Percentiles rank a stretch among this genome's conserved stretches.
These are phyloP conservation scores for Lichtheimia ornata DNA, from an alignment of 371 early-diverging fungal genomes.

Conservation along the genomic window DNA sequence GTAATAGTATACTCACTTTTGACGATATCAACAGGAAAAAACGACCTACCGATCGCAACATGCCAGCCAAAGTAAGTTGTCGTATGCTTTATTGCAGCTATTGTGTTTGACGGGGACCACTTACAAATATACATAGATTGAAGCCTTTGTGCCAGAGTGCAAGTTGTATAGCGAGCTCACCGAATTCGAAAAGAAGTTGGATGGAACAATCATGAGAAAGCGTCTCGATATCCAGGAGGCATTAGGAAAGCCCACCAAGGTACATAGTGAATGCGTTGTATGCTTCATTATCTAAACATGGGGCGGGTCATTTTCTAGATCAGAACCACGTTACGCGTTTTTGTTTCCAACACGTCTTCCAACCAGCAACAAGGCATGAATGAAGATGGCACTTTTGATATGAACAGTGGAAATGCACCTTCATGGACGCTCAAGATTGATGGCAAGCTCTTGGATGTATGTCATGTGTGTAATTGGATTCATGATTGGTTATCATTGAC, in stretches of 20 bases:
- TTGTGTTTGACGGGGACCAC: not conserved
- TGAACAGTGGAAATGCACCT: conserved; percentile 63
- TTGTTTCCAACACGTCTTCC: conserved; percentile 84
- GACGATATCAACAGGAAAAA: conserved; percentile 41
- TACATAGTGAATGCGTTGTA: conserved; percentile 18
- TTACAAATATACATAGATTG: conserved; percentile 51
- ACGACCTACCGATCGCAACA: conserved; percentile 60
- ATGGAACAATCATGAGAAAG: conserved; percentile 88
- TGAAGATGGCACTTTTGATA: conserved; percentile 52
- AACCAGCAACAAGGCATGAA: conserved; percentile 62
- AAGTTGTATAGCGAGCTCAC: conserved; percentile 81
- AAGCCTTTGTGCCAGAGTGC: conserved; percentile 90
- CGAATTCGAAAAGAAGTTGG: conserved; percentile 86
- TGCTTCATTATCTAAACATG: too few relatives aligned
- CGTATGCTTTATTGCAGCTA: not conserved
- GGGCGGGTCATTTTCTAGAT: conserved; percentile 41
- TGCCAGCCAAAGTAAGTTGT: conserved; percentile 53
- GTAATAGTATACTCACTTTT: not conserved
- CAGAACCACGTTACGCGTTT: conserved; percentile 85
- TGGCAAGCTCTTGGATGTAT: conserved; percentile 81
- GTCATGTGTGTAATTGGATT: not conserved
- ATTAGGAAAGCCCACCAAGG: conserved; percentile 73
- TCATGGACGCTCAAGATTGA: conserved; percentile 94
- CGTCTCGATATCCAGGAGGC: conserved; percentile 88
- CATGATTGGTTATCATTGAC: too few relatives aligned